Base-by-base conservation (phyloP, 352 stramenopile genomes). In the Phytophthora macrochlamydospora region DNA sequence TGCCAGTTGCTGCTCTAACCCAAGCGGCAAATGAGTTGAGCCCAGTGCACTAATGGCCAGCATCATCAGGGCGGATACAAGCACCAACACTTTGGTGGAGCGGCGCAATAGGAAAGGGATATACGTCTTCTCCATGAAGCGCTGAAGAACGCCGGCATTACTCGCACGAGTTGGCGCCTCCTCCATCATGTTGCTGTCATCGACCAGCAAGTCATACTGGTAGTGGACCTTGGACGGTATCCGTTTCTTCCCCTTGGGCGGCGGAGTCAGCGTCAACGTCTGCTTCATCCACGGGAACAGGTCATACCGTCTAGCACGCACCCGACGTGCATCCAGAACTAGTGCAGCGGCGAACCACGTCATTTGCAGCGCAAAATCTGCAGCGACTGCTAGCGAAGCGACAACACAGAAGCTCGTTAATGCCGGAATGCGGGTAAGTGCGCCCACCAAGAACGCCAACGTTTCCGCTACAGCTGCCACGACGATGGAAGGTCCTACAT, bases 281-380 rank as follows among this genome's bases (percentile, higher is more conserved):
- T 92, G 82, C 11, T 79, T 81, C 8, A 89, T 53, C 56, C 78
- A 91, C 44, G 87, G 87, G 37, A 88, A 82, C 44, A 92, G 55
- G 67, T 94, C 87, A 46, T 90, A 94, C 0, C 87, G 79, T 14
- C 87, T 75, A 28, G 73, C 76, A 7, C 85, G 79, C 12, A 92
- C 76, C 5, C 90, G 85, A 24, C 79, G 83, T 13, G 79, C 71
- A 59, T 96, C 90, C 0, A 97, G 58, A 29, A 87, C 79, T 18
- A 97, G 72, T 38, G 88, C 89, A 2, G 90, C 84, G 6, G 87
- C 77, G 65, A 97, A 97, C 89, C 87, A 97, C 11, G 89, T 95
- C 42, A 97, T 78, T 65, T 97, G 91, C 49, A 97, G 77, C 32
- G 79, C 61, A 53, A 95, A 93, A 59, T 97, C 79, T 2, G 79